phyloP scores from a whole-genome alignment of 2,329 filamentous ascomycete genomes.

The Triangularia verruculosa region DNA sequence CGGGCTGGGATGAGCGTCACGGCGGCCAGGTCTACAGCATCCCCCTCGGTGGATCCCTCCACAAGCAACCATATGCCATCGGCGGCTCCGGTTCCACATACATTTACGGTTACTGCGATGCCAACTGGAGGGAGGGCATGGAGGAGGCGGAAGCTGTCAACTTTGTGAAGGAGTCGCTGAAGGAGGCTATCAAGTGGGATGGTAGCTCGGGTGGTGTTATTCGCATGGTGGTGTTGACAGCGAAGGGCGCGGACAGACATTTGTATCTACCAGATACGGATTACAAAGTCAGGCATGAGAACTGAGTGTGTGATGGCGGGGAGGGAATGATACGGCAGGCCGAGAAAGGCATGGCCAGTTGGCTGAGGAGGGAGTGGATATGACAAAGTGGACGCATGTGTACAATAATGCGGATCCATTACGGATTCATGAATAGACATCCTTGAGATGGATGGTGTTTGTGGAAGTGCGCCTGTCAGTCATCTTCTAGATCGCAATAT shows the following conservation, averaged over 20 bases:
- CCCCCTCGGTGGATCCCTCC: slow-evolving; percentile 89
- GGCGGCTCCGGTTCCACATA: slow-evolving; percentile 97
- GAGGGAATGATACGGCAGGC: neutral
- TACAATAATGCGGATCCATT: neutral
- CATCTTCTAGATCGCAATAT: no score
- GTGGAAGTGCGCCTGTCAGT: no score
- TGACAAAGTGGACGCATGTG: neutral
- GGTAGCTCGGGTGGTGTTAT: slow-evolving; percentile 98
- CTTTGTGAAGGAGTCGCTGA: slow-evolving; percentile 88
- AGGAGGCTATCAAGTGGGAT: slow-evolving; percentile 99
- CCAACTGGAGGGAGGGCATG: slow-evolving; percentile 94
- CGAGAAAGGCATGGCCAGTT: neutral
- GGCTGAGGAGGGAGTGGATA: neutral
- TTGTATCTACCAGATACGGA: slow-evolving; percentile 91
- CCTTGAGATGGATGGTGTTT: neutral
- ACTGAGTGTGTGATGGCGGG: neutral
- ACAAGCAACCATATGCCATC: slow-evolving; percentile 96
- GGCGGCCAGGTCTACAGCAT: slow-evolving; percentile 98
- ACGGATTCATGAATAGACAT: neutral
- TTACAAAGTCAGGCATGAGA: slow-evolving; percentile 66
- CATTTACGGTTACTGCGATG: slow-evolving; percentile 98
- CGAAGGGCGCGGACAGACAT: slow-evolving; percentile 85
- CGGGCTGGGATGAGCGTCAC: slow-evolving; percentile 93
- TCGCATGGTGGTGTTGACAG: slow-evolving; percentile 92
- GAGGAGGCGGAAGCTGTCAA: slow-evolving; percentile 83